These are phyloP conservation scores for Dactylonectria macrodidyma DNA, from an alignment of 2,329 filamentous ascomycete species.

Conservation along the genomic window DNA sequence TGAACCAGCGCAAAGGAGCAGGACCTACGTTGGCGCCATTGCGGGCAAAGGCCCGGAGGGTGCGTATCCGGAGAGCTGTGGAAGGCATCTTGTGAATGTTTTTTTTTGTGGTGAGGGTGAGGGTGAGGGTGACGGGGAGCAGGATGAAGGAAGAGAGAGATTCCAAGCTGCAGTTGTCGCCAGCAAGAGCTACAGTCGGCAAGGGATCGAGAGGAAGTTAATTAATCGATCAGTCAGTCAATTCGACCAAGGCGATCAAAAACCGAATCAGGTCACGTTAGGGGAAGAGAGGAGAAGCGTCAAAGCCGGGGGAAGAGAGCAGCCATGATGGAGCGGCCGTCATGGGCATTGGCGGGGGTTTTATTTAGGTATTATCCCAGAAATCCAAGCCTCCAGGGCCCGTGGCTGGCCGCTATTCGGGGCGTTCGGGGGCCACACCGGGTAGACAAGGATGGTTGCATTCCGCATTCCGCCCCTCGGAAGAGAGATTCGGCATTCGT, in stretches of 20 bases:
- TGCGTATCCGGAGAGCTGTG: constrained; percentile 64
- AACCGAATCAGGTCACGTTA: neutral
- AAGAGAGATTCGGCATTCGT: constrained; percentile 46
- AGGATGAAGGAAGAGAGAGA: neutral
- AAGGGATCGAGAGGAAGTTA: constrained; percentile 33
- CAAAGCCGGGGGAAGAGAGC: constrained; percentile 11
- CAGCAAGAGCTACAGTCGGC: constrained; percentile 29
- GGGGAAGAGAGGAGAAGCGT: constrained; percentile 1
- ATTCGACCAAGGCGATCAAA: neutral
- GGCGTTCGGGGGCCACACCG: constrained; percentile 24
- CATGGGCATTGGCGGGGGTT: constrained; percentile 29
- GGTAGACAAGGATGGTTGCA: constrained; percentile 21
- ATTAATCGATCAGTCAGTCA: constrained; percentile 1
- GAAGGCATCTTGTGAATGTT: constrained; percentile 62
- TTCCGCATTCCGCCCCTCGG: constrained; percentile 39
- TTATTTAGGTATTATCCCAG: constrained; percentile 5
- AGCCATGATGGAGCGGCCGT: constrained; percentile 24
- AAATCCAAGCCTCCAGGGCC: neutral
- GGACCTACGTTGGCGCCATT: constrained; percentile 68
- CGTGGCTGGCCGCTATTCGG: constrained; percentile 35
- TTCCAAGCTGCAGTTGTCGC: constrained; percentile 23
- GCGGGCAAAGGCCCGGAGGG: constrained; percentile 68
- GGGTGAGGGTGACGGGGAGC: constrained; percentile 3
- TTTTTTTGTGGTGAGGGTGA: constrained; percentile 21
- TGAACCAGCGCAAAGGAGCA: neutral